Conservation (phyloP, 345 rosid species). For the Citrus inodora region DNA sequence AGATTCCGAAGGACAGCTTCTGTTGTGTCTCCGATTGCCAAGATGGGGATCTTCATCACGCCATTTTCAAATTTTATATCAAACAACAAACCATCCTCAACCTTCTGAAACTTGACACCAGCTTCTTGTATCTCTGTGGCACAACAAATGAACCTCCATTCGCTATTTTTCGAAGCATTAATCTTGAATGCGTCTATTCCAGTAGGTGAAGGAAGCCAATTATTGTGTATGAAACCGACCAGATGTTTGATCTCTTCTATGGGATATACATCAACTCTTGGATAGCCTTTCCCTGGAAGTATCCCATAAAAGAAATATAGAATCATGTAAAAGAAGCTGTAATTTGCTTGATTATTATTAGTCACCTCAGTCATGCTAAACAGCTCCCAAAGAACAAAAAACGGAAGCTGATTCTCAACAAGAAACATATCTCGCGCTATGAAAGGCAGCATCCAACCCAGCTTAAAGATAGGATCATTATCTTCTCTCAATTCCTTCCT, state of each 20-base stretch:
- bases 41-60: slow-evolving; percentile 8
- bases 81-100: neutral
- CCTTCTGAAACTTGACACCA: slow-evolving; percentile 13
- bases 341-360: neutral
- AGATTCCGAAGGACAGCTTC: slow-evolving; percentile 13
- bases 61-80: slow-evolving; percentile 6
- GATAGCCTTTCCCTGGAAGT: neutral
- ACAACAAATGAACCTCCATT: neutral
- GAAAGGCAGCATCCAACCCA: neutral
- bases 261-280: neutral
- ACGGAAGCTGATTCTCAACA: slow-evolving; percentile 15
- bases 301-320: neutral
- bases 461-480: neutral
- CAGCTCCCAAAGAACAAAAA: slow-evolving; percentile 10
- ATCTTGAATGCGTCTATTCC: neutral
- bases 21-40: neutral
- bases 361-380: neutral
- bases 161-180: neutral
- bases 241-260: neutral
- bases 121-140: slow-evolving; percentile 18
- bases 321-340: neutral
- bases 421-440: neutral
- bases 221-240: neutral
- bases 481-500: neutral
- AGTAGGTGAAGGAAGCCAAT: neutral